Base-by-base conservation (phyloP, 2,329 filamentous ascomycete genomes). In the Akanthomyces dipterigenus region DNA sequence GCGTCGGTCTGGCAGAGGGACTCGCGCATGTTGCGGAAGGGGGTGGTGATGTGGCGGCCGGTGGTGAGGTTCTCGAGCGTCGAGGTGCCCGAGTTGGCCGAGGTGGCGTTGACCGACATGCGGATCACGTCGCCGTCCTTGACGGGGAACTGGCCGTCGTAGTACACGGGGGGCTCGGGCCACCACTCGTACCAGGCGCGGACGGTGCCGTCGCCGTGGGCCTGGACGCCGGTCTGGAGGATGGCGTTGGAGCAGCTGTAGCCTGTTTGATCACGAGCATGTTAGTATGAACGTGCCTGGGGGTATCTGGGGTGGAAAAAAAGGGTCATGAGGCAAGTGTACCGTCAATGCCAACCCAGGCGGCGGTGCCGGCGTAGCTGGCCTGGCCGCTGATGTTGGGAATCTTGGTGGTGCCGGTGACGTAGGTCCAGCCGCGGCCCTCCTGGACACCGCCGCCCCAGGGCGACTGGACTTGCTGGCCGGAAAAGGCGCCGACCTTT, bases 1-100 rank as follows among this genome's bases (percentile, higher is more conserved):
- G 81, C 82, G 64, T 84, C 84, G 66, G 78, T 77, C 64, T 80
- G 74, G 67, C 77, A 80, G 36, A 84, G 75, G 38, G 65, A 60
- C 34, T 68, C 68, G 26, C 66, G 65, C 64, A 81, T 72, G 51
- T 72, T 73, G 24, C 66, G 71, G 69, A 85, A 78, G 5, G 73
- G 76, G 72, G 85, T 77, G 24, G 75, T 76, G 43, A 81, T 79
- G 2, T 66, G 75, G 68, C 80, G 68, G 42, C 82, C 82, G 6
- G 76, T 83, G 14, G 75, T 76, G 60, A 74, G 67, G 69, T 85
- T 85, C 63, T 80, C 64, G 38, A 68, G 56, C 5, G 64, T 64
- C 8, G 66, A 64, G 38, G 56, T 64, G 54, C 66, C 66, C 49
- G 54, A 62, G 43, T 53, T 67, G 51, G 62, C 61, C 46, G 65